Evolutionary conservation across 1,284 basidiomycete genomes (phyloP), one percentile per base, ranked within the genome.

Genomic region (Chalciporus piperatoides): DNA sequence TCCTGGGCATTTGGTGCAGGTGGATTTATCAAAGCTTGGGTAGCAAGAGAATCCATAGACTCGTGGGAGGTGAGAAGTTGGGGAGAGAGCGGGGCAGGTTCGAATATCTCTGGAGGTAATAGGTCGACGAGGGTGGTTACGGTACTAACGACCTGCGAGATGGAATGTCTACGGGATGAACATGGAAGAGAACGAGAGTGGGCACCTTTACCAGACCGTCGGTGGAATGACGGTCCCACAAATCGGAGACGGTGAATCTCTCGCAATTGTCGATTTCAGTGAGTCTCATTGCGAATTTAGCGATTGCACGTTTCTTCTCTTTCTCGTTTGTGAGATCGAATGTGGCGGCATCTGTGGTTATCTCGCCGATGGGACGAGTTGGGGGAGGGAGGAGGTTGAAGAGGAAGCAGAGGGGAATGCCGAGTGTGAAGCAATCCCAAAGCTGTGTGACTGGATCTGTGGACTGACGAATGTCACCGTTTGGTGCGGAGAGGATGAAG

Each of bases 191-290:
- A n/a, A 28, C 12, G 6, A 41, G 23, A n/a, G 28, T 55, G 21
- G 80, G 59, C 49, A 94, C 94, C 82, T 95, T 96, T 62, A 97
- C 95, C 56, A 98, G 79, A 10, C 94, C 95, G 58, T 97, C 95
- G 9, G 92, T 96, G 35, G 91, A 91, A 61, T 90, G 87, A 41
- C 91, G 85, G 69, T 93, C 90, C 75, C 89, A 90, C 46, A 98
- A 76, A 59, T 92, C 89, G 46, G 91, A 93, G 23, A 94, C 84
- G 24, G 92, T 94, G 64, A 90, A 90, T 28, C 79, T 77, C 61
- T 86, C 84, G 57, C 82, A 85, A 53, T 79, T 77, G 9, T 78
- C 74, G 46, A 89, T 68, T 71, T 84, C 71, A 67, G 76, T 65
- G 61, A 88, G 76, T 66, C 83, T 79, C 80, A 90, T 90, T 40